Conservation (phyloP, 78 protist genomes). For the Dictyostelium firmibasis region DNA sequence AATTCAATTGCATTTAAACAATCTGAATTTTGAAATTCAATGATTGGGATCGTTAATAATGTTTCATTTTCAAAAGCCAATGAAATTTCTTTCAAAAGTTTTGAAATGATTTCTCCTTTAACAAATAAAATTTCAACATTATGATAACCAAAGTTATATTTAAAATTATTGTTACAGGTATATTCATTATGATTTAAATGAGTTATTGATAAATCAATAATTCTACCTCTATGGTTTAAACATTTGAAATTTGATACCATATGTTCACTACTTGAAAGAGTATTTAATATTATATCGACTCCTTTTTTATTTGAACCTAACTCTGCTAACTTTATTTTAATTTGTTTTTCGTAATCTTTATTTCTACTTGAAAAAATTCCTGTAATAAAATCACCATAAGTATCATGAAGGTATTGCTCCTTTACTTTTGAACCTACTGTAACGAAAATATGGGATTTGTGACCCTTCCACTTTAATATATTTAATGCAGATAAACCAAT, state of each 20-base stretch:
- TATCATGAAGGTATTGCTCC: not conserved
- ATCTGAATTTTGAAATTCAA: not conserved
- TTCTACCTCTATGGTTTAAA: slow-evolving; percentile 44
- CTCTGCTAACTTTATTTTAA: not conserved
- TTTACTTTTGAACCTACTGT: slow-evolving; percentile 52
- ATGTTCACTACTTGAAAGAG: slow-evolving; percentile 50
- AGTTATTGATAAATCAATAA: slow-evolving; percentile 59
- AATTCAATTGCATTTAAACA: slow-evolving; percentile 25
- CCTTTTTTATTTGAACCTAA: slow-evolving; percentile 20
- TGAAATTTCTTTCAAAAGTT: not conserved
- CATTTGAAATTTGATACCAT: slow-evolving; percentile 29
- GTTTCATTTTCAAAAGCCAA: not conserved
- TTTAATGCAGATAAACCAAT: slow-evolving; percentile 90
- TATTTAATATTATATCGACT: slow-evolving; percentile 81
- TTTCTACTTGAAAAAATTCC: slow-evolving; percentile 7
- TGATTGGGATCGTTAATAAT: slow-evolving; percentile 26
- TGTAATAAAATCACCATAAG: no score
- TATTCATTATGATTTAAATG: slow-evolving; percentile 35
- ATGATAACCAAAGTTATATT: not conserved
- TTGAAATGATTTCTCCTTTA: not conserved
- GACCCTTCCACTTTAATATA: slow-evolving; percentile 76
- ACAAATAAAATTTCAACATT: slow-evolving; percentile 3
- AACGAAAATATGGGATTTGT: slow-evolving; percentile 33
- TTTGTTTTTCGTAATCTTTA: not conserved
- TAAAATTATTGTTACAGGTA: slow-evolving; percentile 14